Evolutionary conservation across 2,329 filamentous ascomycete genomes (phyloP), one percentile per base, ranked within the genome.

Genomic region (Botrytis fragariae): DNA sequence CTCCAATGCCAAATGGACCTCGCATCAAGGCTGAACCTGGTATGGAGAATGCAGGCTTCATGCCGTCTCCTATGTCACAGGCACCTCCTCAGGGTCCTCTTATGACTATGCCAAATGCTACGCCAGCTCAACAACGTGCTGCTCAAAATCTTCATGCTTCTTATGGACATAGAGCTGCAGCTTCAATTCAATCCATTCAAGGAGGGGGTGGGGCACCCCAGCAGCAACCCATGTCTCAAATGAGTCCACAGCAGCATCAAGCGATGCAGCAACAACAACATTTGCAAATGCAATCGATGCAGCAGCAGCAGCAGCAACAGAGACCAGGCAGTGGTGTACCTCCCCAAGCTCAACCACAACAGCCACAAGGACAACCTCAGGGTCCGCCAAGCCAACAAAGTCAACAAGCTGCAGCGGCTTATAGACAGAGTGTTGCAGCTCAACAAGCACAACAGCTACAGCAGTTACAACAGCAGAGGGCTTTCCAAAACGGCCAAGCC

Each of bases 81-180:
- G 67, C 72, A 59, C 67, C 76, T 6, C 75, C 73, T 57, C 75
- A 75, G 59, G 72, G 73, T 32, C 72, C 79, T 79, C 59, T 81
- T 81, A 75, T 79, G 80, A 57, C 73, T 48, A 76, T 77, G 68
- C 74, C 78, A n/a, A 80, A 80, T 73, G 76, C 76, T 20, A 77
- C 77, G 3, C 81, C 85, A 44, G 88, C 88, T 0, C 85, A 86
- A 10, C 84, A 85, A 70, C 85, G 89, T 73, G 89, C 89, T 1
- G 85, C 86, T 35, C 84, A 86, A 75, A 86, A 89, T 75, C 81
- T 91, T 4, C 86, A 88, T 72, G 84, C 84, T 63, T 86, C 89
- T 75, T 93, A 89, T 78, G 91, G 91, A 7, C 83, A 85, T 32
- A 85, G 89, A 72, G 91, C 90, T n/a, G 87, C 87, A 45, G 89